A percentile compares a stretch with the other conserved stretches of the same genome.
Evolutionary conservation across 2,329 filamentous ascomycete species (phyloP).

Genomic region (Teratosphaeria gauchensis): DNA sequence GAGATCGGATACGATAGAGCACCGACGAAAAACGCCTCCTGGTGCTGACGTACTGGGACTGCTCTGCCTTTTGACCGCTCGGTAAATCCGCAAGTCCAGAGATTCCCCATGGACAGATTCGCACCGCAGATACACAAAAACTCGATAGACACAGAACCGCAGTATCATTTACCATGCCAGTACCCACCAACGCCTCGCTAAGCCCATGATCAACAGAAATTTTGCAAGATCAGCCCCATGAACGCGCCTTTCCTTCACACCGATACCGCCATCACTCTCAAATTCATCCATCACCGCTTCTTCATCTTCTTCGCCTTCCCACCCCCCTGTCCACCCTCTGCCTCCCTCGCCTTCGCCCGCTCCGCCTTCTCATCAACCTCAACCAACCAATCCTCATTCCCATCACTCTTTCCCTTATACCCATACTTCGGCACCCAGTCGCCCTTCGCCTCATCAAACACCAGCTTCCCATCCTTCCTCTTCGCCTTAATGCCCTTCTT

Average conservation of each 20-base stretch:
- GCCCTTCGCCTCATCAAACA: conserved; percentile 73
- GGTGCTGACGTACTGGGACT: not conserved
- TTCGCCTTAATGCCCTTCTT: conserved; percentile 96
- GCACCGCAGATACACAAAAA: no score
- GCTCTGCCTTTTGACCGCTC: not conserved
- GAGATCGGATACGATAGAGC: not conserved
- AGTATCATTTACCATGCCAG: no score
- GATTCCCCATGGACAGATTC: no score
- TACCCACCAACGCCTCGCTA: not conserved
- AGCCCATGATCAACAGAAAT: no score
- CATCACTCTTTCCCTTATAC: conserved; percentile 80
- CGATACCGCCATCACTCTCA: no score
- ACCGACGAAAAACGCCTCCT: not conserved
- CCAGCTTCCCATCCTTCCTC: conserved; percentile 69
- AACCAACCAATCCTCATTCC: conserved; percentile 68
- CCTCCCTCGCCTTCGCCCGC: conserved; percentile 28
- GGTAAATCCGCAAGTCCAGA: no score
- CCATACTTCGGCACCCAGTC: conserved; percentile 95
- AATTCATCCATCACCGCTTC: not conserved
- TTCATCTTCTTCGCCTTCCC: not conserved
- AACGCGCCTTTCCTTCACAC: no score
- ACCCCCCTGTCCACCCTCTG: not conserved
- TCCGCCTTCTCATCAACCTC: conserved; percentile 70
- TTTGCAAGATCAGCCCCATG: no score
- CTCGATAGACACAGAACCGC: not conserved